Conservation (phyloP, 2,329 filamentous ascomycete genomes). For the Fusarium sp. region DNA sequence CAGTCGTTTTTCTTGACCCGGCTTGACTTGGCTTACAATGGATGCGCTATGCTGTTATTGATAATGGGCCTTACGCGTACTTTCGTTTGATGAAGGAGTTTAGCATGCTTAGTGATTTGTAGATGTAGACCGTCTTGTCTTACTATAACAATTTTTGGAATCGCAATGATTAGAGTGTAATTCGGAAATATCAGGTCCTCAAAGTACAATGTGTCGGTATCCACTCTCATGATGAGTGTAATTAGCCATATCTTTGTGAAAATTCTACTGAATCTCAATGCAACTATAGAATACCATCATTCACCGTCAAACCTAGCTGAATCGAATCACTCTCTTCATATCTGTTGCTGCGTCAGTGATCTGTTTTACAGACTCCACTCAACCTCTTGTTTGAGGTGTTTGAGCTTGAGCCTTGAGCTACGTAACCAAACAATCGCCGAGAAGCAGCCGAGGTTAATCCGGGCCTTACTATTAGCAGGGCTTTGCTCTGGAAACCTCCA, state of each 20-base stretch:
- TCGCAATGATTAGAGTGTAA: background rate
- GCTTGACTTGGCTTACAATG: conserved; percentile 22
- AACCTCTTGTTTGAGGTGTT: background rate
- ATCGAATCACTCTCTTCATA: background rate
- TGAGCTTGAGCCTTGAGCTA: background rate
- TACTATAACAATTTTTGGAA: conserved; percentile 18
- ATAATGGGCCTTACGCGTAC: conserved; percentile 33
- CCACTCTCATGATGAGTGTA: background rate
- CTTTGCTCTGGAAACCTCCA: conserved; percentile 40
- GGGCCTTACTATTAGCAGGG: conserved; percentile 35
- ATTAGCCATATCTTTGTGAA: background rate
- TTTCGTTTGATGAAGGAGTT: conserved; percentile 35
- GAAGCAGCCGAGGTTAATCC: conserved; percentile 38
- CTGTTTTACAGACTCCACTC: too few relatives aligned
- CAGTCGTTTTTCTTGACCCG: conserved; percentile 32
- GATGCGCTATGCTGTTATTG: conserved; percentile 8
- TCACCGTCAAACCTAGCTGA: background rate
- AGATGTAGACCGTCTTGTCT: conserved; percentile 37
- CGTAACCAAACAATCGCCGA: conserved; percentile 33
- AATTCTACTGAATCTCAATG: background rate
- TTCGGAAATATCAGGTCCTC: background rate
- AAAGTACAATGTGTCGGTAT: background rate
- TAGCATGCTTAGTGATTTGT: conserved; percentile 35
- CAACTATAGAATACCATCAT: too few relatives aligned
- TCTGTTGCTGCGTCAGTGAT: background rate